A percentile compares a stretch with the other conserved stretches of the same genome.
phyloP scores from a whole-genome alignment of 257 asterid species.

The Vinca minor region DNA sequence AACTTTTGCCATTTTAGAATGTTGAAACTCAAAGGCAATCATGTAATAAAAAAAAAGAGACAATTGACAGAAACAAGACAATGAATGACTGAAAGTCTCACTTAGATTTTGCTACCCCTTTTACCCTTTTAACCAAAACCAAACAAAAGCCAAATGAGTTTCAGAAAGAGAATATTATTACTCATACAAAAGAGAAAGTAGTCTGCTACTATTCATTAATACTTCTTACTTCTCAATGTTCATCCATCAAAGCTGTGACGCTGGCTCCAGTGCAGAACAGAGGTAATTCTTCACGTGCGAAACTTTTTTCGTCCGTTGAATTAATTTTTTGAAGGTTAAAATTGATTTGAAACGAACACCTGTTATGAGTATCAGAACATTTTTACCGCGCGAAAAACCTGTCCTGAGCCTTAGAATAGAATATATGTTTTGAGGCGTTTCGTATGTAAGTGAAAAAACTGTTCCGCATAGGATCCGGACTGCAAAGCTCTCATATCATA shows the following conservation, averaged over 20 bases:
- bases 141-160: slow-evolving; percentile 39
- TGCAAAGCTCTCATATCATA: not conserved
- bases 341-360: no score
- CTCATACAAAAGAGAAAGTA: slow-evolving; percentile 48
- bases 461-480: no score
- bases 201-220: not conserved
- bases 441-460: no score
- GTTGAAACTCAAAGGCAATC: slow-evolving; percentile 23
- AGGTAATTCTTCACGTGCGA: no score
- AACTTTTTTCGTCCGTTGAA: no score
- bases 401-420: no score
- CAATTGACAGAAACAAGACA: slow-evolving; percentile 64
- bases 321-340: no score
- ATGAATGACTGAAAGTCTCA: slow-evolving; percentile 32
- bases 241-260: slow-evolving; percentile 16
- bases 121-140: slow-evolving; percentile 37
- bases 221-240: slow-evolving; percentile 8
- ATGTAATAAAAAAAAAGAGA: slow-evolving; percentile 36
- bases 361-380: no score
- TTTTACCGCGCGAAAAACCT: no score
- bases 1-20: slow-evolving; percentile 36
- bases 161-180: slow-evolving; percentile 46
- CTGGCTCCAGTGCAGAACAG: no score
- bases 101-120: slow-evolving; percentile 47
- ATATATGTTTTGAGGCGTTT: no score